Evolutionary conservation across 192 early-diverging fungal genomes (phyloP).

Genomic region (Umbelopsis sp.): DNA sequence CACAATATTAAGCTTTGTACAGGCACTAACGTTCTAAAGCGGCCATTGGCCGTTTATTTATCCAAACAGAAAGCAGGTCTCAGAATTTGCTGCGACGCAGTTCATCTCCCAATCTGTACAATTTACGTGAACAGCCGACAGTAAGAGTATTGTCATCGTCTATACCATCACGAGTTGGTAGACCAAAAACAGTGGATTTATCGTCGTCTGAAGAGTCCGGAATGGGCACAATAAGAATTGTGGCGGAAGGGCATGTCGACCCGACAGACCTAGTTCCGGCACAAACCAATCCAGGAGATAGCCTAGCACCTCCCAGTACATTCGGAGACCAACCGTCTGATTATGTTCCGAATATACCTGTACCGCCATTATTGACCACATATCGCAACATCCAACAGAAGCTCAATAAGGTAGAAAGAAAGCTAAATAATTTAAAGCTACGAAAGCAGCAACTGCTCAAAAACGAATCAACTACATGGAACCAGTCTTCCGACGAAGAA

Average conservation of each 20-base stretch:
- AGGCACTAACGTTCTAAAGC: no score
- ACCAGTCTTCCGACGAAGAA: background rate
- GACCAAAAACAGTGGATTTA: conserved; percentile 10
- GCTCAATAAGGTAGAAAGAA: conserved; percentile 36
- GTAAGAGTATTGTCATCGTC: background rate
- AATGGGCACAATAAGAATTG: conserved; percentile 7
- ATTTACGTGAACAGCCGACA: background rate
- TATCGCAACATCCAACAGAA: conserved; percentile 54
- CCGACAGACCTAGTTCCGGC: conserved; percentile 52
- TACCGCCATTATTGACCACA: conserved; percentile 50
- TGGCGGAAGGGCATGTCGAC: conserved; percentile 36
- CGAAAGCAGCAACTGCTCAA: conserved; percentile 9
- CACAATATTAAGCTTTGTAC: no score
- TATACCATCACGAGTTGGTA: background rate
- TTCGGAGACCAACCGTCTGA: conserved; percentile 32
- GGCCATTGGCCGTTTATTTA: background rate
- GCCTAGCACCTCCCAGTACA: conserved; percentile 32
- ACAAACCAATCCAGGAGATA: conserved; percentile 45
- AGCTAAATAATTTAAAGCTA: conserved; percentile 33
- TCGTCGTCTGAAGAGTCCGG: background rate
- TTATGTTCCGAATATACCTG: conserved; percentile 60
- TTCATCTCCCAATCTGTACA: background rate
- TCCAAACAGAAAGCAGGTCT: background rate
- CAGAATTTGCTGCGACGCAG: background rate
- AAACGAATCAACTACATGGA: background rate